A percentile compares a stretch with the other conserved stretches of the same genome.
Evolutionary conservation across 2,329 filamentous ascomycete species (phyloP).

Genomic region (Colletotrichum sp.): DNA sequence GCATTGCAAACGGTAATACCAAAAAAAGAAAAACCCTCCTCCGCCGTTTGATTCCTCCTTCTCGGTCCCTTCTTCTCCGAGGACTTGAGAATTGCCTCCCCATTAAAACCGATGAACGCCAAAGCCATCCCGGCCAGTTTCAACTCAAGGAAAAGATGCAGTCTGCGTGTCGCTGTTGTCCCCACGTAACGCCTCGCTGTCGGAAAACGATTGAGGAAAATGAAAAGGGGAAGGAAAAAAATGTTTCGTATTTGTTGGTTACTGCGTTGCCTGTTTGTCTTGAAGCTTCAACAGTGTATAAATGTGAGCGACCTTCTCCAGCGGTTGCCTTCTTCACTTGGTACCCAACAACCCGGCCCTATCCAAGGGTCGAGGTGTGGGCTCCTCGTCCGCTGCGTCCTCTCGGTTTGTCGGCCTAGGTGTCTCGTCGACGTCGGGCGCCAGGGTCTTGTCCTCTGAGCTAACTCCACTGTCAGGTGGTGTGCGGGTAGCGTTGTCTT

Average conservation of each 20-base stretch:
- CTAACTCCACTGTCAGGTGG: constrained; percentile 32
- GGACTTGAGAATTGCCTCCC: background rate
- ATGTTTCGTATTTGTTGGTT: background rate
- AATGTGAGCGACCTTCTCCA: background rate
- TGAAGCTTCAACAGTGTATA: background rate
- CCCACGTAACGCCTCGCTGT: constrained; percentile 21
- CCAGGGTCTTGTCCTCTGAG: constrained; percentile 20
- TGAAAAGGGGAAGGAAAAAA: constrained; percentile 8
- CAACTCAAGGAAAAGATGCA: constrained; percentile 22
- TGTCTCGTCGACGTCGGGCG: constrained; percentile 43
- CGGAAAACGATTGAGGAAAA: constrained; percentile 12
- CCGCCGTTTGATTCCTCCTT: background rate
- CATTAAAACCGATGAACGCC: constrained; percentile 8
- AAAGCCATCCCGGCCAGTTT: background rate
- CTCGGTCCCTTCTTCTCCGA: background rate
- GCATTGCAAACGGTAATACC: background rate
- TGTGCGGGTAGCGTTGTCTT: constrained; percentile 26
- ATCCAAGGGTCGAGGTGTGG: constrained; percentile 42
- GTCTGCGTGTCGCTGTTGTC: constrained; percentile 21
- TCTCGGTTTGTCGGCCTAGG: constrained; percentile 38
- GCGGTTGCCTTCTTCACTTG: constrained; percentile 18
- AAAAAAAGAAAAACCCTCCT: background rate
- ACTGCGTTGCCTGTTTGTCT: background rate
- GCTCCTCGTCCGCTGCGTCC: constrained; percentile 37
- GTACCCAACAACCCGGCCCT: background rate